Conservation (phyloP, 2,329 filamentous ascomycete genomes). For the Pseudocercospora cruenta region DNA sequence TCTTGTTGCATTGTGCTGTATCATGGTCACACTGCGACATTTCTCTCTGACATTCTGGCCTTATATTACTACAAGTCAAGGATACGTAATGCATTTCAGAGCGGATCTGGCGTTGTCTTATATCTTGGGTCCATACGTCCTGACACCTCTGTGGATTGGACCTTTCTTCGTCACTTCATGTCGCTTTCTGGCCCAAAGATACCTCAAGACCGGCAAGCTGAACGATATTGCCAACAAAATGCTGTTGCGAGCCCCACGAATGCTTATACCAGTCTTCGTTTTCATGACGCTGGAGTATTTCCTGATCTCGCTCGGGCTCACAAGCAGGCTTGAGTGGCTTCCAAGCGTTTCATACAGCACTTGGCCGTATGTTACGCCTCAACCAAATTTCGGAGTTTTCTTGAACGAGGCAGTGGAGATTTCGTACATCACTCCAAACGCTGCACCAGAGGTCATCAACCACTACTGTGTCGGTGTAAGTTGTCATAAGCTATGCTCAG, state of each 20-base stretch:
- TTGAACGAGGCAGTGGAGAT: constrained; percentile 51
- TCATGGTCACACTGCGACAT: constrained; percentile 51
- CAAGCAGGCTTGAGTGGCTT: constrained; percentile 49
- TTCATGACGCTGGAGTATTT: constrained; percentile 54
- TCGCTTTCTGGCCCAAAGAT: constrained; percentile 49
- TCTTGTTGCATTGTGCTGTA: constrained; percentile 48
- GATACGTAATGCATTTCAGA: constrained; percentile 44
- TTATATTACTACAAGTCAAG: constrained; percentile 30
- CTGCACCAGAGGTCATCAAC: constrained; percentile 51
- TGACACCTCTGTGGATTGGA: constrained; percentile 54
- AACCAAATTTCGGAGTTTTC: constrained; percentile 47
- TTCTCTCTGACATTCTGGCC: constrained; percentile 50
- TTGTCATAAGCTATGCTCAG: neutral
- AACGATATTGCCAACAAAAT: constrained; percentile 50
- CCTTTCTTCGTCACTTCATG: constrained; percentile 55
- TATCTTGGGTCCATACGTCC: constrained; percentile 48
- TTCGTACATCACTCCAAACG: constrained; percentile 53
- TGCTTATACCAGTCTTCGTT: constrained; percentile 51
- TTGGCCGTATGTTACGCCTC: constrained; percentile 51
- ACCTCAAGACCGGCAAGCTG: constrained; percentile 49
- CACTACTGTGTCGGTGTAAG: constrained; percentile 54
- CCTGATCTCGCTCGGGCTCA: constrained; percentile 50
- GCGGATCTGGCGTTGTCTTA: constrained; percentile 48
- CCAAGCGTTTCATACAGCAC: constrained; percentile 53
- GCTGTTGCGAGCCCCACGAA: constrained; percentile 49